These are phyloP conservation scores for Xylaria sp. DNA, from an alignment of 2,329 filamentous ascomycete genomes.

Conservation along the genomic window DNA sequence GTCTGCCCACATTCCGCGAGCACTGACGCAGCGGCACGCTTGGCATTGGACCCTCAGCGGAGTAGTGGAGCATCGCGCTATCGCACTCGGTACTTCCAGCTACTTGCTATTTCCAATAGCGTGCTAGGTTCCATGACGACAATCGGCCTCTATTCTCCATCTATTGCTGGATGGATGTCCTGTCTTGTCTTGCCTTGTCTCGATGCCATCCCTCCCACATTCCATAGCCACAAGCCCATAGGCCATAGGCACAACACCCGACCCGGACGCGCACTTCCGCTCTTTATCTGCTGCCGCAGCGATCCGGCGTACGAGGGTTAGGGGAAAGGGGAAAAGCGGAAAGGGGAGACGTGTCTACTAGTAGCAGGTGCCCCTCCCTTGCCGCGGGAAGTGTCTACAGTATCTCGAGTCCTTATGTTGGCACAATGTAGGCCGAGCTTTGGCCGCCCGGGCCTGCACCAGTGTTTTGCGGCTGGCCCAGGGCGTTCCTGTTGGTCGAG, in stretches of 20 bases:
- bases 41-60: conserved; percentile 23
- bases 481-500: conserved; percentile 34
- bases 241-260: conserved; percentile 2
- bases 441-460: conserved; percentile 41
- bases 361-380: conserved; percentile 25
- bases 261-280: conserved; percentile 29
- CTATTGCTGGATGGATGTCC: conserved; percentile 8
- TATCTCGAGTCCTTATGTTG: conserved; percentile 39
- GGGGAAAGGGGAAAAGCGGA: conserved; percentile 21
- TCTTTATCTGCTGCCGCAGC: conserved; percentile 25
- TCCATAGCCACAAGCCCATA: conserved; percentile 8
- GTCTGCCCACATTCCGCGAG: conserved; percentile 24
- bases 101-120: conserved; percentile 20
- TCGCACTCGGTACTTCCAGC: conserved; percentile 9
- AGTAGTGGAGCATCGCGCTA: background rate
- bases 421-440: conserved; percentile 44
- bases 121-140: conserved; percentile 18
- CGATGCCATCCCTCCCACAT: conserved; percentile 34
- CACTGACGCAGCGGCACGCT: conserved; percentile 28
- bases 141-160: conserved; percentile 15
- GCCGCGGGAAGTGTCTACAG: conserved; percentile 14
- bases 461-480: conserved; percentile 41
- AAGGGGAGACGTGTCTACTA: conserved; percentile 32
- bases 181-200: conserved; percentile 8
- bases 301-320: conserved; percentile 17